Conservation (phyloP, 345 rosid species). For the Passiflora organensis region DNA sequence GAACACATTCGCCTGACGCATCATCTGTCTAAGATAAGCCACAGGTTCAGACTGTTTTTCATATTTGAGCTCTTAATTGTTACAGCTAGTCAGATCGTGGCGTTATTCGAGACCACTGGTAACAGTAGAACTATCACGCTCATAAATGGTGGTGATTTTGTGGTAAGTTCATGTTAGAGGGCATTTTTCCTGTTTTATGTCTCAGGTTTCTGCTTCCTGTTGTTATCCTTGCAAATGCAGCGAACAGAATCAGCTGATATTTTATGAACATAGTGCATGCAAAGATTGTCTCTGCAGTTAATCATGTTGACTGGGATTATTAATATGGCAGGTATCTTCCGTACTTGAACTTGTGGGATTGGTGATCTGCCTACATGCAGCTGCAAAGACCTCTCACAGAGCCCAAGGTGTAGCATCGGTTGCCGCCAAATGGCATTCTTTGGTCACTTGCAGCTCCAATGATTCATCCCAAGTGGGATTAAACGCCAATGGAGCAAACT, state of each 20-base stretch:
- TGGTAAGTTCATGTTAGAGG: constrained; percentile 17
- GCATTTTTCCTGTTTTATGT: neutral
- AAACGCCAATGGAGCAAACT: neutral
- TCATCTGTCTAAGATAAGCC: constrained; percentile 35
- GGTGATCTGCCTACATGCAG: constrained; percentile 34
- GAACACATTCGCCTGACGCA: constrained; percentile 27
- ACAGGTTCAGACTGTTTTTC: constrained; percentile 29
- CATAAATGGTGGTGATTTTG: constrained; percentile 30
- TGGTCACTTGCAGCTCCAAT: constrained; percentile 13
- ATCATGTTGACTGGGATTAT: neutral
- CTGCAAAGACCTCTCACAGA: constrained; percentile 32
- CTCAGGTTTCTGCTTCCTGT: neutral
- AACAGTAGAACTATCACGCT: constrained; percentile 17
- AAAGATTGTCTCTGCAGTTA: neutral
- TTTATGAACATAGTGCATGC: neutral
- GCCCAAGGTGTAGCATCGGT: constrained; percentile 34
- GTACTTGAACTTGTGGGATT: constrained; percentile 33
- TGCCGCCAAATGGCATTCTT: constrained; percentile 32
- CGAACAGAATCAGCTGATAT: neutral
- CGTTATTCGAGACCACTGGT: constrained; percentile 30
- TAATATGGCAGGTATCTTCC: constrained; percentile 24
- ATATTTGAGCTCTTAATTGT: constrained; percentile 25
- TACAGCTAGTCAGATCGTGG: constrained; percentile 30
- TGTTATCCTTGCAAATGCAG: neutral
- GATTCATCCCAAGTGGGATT: constrained; percentile 4